Evolutionary conservation across 1,284 basidiomycete genomes (phyloP).

Genomic region (Schizopora paradoxa): DNA sequence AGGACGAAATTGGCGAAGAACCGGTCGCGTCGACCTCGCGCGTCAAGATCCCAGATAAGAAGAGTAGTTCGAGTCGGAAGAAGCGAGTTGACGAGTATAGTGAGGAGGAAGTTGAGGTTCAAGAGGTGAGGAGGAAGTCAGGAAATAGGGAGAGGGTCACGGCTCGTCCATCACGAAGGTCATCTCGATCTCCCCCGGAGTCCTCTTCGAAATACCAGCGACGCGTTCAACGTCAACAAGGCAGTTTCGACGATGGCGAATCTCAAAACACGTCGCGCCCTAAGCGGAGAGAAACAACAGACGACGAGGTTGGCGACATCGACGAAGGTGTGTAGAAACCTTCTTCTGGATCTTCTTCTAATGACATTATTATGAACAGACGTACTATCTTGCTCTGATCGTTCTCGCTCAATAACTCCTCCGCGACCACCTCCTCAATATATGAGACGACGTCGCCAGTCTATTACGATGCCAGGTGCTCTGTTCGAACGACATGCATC

Average conservation of each 20-base stretch:
- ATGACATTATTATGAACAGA: too few relatives aligned
- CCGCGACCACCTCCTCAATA: conserved; percentile 25
- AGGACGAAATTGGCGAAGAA: conserved; percentile 4
- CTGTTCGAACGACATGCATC: conserved; percentile 68
- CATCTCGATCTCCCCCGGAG: background rate
- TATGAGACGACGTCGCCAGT: conserved; percentile 33
- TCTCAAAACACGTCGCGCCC: background rate
- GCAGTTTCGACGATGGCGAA: background rate
- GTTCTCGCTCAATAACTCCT: conserved; percentile 29
- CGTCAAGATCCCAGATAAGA: conserved; percentile 20
- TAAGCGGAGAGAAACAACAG: too few relatives aligned
- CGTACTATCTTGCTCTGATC: conserved; percentile 26
- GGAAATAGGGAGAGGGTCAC: conserved; percentile 17
- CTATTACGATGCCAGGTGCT: conserved; percentile 71
- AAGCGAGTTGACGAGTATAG: too few relatives aligned
- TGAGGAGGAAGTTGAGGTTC: too few relatives aligned
- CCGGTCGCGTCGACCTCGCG: conserved; percentile 26
- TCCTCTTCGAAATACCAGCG: background rate
- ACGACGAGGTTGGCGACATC: too few relatives aligned
- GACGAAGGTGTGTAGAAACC: too few relatives aligned
- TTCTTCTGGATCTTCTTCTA: too few relatives aligned
- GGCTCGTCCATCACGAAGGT: conserved; percentile 18
- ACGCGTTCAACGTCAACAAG: background rate
- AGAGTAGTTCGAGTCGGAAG: conserved; percentile 10
- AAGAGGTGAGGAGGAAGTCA: conserved; percentile 8